Evolutionary conservation across 129 eudicot species (phyloP), one percentile per base, ranked within the genome.

Genomic region (Artemisia annua): DNA sequence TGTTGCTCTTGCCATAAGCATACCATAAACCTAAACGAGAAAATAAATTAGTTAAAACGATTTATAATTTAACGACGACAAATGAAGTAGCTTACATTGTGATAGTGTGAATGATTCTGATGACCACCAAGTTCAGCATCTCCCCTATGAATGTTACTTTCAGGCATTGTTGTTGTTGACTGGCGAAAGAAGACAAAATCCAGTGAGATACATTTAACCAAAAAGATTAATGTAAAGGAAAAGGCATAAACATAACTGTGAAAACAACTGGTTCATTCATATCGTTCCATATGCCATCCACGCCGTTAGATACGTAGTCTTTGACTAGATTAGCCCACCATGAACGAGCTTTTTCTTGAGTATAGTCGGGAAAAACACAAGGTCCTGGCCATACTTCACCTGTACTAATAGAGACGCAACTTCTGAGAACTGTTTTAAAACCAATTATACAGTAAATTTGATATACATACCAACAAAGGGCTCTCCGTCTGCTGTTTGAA

Each of bases 371-470:
- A 71, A 94, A 90, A 65, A 94, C 99, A 82, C 99, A 94, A 70
- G 96, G 94, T 59, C 99, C 99, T 2, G 99, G 97, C 99, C 99
- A 94, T 71, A 94, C 99, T 14, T 94, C 91, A 48, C 99, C 99
- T 94, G 70, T 11, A 72, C 52, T 51, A 49, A 68, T 35, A 69
- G 48, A 61, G 14, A 26, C 18, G 26, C 24, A 67, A n/a, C 62
- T 70, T 81, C 30, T 71, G 55, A 72, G 61, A 79, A 76, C 16
- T 15, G 7, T 16, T 19, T 20, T 13, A 28, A 12, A 17, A 16
- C 49, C 48, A 77, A 12, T 17, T 48, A 50, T 19, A 43, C 52
- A 24, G 67, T 61, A 28, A 13, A n/a, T 39, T 1, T 39, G 26
- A 63, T 19, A 22, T 15, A 55, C 61, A 5, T 80, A 94, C 99